These are phyloP conservation scores for Simplicillium aogashimaense DNA, from an alignment of 2,329 filamentous ascomycete species.

Conservation along the genomic window DNA sequence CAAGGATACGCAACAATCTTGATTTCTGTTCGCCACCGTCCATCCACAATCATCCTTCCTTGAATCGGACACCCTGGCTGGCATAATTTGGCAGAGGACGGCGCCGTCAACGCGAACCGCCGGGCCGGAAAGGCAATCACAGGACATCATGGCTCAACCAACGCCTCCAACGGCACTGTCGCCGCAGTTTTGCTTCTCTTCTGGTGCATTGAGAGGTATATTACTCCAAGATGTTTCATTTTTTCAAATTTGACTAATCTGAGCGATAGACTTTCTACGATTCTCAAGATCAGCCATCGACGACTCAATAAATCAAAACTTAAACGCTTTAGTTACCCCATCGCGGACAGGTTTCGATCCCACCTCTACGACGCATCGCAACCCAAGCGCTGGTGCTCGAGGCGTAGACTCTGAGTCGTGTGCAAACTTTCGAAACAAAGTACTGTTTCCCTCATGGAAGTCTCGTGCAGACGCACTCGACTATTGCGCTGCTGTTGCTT, in stretches of 20 bases:
- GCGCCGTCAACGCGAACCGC: conserved; percentile 26
- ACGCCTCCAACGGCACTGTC: conserved; percentile 44
- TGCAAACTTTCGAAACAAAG: conserved; percentile 59
- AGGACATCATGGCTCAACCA: conserved; percentile 34
- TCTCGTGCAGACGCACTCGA: conserved; percentile 70
- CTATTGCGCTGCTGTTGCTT: conserved; percentile 84
- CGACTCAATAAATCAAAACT: conserved; percentile 85
- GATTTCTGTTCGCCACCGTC: not conserved
- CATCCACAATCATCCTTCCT: too few species aligned
- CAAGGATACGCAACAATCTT: too few species aligned
- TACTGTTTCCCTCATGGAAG: conserved; percentile 86
- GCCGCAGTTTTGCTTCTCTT: conserved; percentile 71
- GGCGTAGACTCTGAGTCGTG: conserved; percentile 56
- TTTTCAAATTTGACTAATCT: not conserved
- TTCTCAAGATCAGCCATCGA: conserved; percentile 78
- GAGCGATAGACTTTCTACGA: conserved; percentile 69
- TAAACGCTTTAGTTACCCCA: conserved; percentile 81
- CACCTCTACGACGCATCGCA: conserved; percentile 58
- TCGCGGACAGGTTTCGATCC: conserved; percentile 67
- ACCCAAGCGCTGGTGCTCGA: conserved; percentile 36
- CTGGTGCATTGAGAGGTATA: conserved; percentile 57
- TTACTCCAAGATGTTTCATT: not conserved
- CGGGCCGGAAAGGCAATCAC: conserved; percentile 17
- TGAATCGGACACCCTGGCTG: conserved; percentile 31
- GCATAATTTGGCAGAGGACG: conserved; percentile 36